phyloP scores from a whole-genome alignment of 306 rosid species.

The Fragaria nilgerrensis region DNA sequence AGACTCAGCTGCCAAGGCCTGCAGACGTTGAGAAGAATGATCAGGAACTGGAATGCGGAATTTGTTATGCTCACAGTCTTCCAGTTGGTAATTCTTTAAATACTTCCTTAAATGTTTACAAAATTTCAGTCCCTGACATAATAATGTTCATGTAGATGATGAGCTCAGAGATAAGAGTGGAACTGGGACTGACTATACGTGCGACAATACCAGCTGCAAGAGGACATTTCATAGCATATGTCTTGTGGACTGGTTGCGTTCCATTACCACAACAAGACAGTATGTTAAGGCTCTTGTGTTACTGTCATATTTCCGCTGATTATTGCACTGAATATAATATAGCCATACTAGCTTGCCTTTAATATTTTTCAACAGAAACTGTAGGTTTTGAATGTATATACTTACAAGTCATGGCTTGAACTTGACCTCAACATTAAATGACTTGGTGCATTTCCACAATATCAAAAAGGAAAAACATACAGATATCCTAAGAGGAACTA shows the following conservation, averaged over 20 bases:
- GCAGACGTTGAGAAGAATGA: constrained; percentile 29
- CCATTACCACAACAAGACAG: constrained; percentile 46
- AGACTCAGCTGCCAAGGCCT: constrained; percentile 28
- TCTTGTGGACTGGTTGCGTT: constrained; percentile 38
- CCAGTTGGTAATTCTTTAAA: constrained; percentile 35
- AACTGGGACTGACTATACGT: constrained; percentile 33
- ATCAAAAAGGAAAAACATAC: not conserved
- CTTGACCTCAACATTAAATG: not conserved
- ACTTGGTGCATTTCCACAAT: not conserved
- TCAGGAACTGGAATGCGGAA: constrained; percentile 39
- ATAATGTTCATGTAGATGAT: constrained; percentile 23
- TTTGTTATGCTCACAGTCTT: constrained; percentile 42
- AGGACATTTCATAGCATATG: constrained; percentile 38
- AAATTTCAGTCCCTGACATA: constrained; percentile 12
- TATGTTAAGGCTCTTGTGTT: constrained; percentile 15
- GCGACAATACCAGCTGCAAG: constrained; percentile 28
- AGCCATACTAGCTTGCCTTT: not conserved
- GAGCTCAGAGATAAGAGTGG: constrained; percentile 41
- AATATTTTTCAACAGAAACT: not conserved
- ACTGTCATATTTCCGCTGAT: not conserved
- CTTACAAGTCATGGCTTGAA: constrained; percentile 5
- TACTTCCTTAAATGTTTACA: not conserved
- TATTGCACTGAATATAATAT: not conserved
- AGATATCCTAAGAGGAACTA: not conserved
- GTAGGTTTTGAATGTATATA: not conserved